These are phyloP conservation scores for Colletotrichum nymphaeae DNA, from an alignment of 2,329 filamentous ascomycete species.

Conservation along the genomic window DNA sequence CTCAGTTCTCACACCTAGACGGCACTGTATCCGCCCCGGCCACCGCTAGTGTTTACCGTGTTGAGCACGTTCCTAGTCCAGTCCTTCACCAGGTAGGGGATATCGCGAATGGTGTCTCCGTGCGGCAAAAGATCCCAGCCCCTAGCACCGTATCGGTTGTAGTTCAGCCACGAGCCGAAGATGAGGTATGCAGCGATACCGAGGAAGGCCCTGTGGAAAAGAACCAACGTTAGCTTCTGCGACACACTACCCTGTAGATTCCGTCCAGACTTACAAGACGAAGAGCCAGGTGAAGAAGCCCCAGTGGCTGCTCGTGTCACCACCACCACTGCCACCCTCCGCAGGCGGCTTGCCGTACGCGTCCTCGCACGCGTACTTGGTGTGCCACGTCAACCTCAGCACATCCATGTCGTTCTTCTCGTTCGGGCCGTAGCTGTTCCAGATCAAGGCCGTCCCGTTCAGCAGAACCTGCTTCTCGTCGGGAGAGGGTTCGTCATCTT, in stretches of 20 bases:
- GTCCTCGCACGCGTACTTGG: slow-evolving; percentile 85
- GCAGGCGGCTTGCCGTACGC: slow-evolving; percentile 48
- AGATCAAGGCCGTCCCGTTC: slow-evolving; percentile 74
- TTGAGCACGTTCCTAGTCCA: slow-evolving; percentile 83
- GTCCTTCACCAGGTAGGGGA: slow-evolving; percentile 93
- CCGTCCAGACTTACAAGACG: slow-evolving; percentile 77
- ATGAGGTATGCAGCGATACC: slow-evolving; percentile 90
- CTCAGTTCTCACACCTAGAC: slow-evolving; percentile 72
- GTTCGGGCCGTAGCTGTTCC: slow-evolving; percentile 76
- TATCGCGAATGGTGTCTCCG: slow-evolving; percentile 89
- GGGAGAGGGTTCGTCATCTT: slow-evolving; percentile 46
- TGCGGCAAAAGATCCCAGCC: slow-evolving; percentile 97
- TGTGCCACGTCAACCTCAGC: slow-evolving; percentile 84
- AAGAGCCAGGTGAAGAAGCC: slow-evolving; percentile 98
- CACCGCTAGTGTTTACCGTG: slow-evolving; percentile 85
- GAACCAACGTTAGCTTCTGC: slow-evolving; percentile 37
- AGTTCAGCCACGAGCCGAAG: slow-evolving; percentile 98
- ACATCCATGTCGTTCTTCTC: slow-evolving; percentile 69
- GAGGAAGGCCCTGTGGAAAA: slow-evolving; percentile 78
- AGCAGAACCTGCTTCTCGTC: slow-evolving; percentile 65
- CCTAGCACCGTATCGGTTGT: slow-evolving; percentile 93
- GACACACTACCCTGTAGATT: neutral
- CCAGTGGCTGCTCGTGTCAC: slow-evolving; percentile 72
- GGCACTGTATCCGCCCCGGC: slow-evolving; percentile 92
- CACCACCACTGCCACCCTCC: slow-evolving; percentile 50